Evolutionary conservation across 2,329 filamentous ascomycete species (phyloP).

Genomic region (Microdochium trichocladiopsis): DNA sequence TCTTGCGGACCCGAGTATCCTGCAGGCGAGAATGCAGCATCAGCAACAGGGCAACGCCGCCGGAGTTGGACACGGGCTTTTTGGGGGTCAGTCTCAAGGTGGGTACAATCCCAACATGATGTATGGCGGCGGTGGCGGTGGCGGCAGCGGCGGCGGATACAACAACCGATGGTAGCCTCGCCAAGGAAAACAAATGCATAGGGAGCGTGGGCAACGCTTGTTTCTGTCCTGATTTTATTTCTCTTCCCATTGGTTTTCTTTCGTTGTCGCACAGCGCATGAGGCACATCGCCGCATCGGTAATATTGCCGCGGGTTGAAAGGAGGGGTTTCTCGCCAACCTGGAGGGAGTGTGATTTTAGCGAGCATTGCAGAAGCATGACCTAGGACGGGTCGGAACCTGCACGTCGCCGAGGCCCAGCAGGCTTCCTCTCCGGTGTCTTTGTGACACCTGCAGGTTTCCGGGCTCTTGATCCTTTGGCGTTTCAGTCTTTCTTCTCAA

Average conservation of each 20-base stretch:
- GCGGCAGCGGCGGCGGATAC: constrained; percentile 49
- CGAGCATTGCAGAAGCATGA: constrained; percentile 36
- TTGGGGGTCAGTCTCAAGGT: constrained; percentile 86
- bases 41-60: constrained; percentile 67
- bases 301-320: constrained; percentile 16
- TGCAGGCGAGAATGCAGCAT: constrained; percentile 95
- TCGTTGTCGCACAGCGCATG: constrained; percentile 10
- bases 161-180: constrained; percentile 58
- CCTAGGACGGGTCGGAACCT: constrained; percentile 21
- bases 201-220: constrained; percentile 12
- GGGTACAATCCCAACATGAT: constrained; percentile 87
- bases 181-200: constrained; percentile 9
- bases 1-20: constrained; percentile 99
- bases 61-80: constrained; percentile 82
- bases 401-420: constrained; percentile 13
- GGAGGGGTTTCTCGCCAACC: constrained; percentile 14
- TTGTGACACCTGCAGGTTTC: constrained; percentile 12
- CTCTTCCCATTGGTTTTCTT: constrained; percentile 18
- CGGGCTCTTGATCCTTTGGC: constrained; percentile 6
- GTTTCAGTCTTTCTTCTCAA: constrained; percentile 15
- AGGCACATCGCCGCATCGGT: constrained; percentile 18
- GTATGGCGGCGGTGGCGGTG: constrained; percentile 58
- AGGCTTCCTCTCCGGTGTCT: constrained; percentile 19
- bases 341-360: constrained; percentile 32
- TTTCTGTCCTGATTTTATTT: constrained; percentile 9